These are phyloP conservation scores for Onygena corvina DNA, from an alignment of 2,329 filamentous ascomycete genomes.

Conservation along the genomic window DNA sequence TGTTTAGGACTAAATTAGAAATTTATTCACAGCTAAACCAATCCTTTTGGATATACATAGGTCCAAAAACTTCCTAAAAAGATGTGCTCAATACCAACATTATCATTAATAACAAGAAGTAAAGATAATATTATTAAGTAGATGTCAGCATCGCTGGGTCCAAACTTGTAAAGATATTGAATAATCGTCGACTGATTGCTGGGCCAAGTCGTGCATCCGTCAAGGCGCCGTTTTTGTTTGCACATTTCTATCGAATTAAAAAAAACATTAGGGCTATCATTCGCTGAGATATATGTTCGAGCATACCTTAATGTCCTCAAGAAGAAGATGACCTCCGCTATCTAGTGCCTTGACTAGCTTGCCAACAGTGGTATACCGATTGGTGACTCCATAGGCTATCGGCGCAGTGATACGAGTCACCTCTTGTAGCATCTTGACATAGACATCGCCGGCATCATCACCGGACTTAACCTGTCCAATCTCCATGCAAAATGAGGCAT, in stretches of 20 bases:
- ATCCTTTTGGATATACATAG: background rate
- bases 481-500: slow-evolving; percentile 63
- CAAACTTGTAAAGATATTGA: slow-evolving; percentile 39
- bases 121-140: slow-evolving; percentile 15
- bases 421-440: slow-evolving; percentile 63
- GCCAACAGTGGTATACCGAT: slow-evolving; percentile 47
- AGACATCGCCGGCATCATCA: slow-evolving; percentile 54
- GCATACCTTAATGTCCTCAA: slow-evolving; percentile 47
- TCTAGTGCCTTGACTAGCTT: slow-evolving; percentile 50
- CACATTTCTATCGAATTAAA: slow-evolving; percentile 31
- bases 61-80: background rate
- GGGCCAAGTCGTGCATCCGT: slow-evolving; percentile 37
- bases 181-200: slow-evolving; percentile 37
- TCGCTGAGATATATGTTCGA: background rate
- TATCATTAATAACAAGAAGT: background rate
- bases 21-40: background rate
- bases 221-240: slow-evolving; percentile 36
- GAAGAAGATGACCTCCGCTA: slow-evolving; percentile 44
- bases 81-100: background rate
- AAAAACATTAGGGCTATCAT: slow-evolving; percentile 3
- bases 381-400: slow-evolving; percentile 57
- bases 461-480: slow-evolving; percentile 62
- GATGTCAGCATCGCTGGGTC: slow-evolving; percentile 35
- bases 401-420: slow-evolving; percentile 58
- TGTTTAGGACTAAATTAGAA: background rate